A percentile compares a stretch with the other conserved stretches of the same genome.
Conservation (phyloP, 2,329 filamentous ascomycete genomes). For the Madurella mycetomatis region DNA sequence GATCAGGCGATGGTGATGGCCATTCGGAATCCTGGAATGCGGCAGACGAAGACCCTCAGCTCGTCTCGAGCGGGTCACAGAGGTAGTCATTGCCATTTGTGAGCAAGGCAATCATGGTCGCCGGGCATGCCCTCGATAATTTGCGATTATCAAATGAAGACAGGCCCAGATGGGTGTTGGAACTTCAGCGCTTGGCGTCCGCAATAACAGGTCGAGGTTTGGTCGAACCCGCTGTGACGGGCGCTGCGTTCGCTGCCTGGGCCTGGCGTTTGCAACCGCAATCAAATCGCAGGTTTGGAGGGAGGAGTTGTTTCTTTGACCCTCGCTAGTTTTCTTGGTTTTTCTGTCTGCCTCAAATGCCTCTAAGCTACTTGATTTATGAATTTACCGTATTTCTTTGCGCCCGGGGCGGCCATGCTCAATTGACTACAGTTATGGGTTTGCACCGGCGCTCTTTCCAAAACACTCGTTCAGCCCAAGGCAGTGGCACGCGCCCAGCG, state of each 20-base stretch:
- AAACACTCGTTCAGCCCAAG: neutral
- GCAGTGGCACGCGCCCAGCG: neutral
- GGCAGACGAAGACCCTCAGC: slow-evolving; percentile 42
- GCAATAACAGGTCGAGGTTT: neutral
- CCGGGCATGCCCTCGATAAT: neutral
- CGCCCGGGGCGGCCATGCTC: neutral
- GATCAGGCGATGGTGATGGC: slow-evolving; percentile 20
- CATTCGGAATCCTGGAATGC: slow-evolving; percentile 26
- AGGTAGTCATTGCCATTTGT: slow-evolving; percentile 42
- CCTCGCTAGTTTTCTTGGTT: too few relatives aligned
- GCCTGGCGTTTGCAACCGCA: neutral
- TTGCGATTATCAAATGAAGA: neutral
- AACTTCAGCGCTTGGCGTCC: neutral
- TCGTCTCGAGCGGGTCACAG: slow-evolving; percentile 49
- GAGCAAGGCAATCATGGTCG: slow-evolving; percentile 16
- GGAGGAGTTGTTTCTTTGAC: neutral
- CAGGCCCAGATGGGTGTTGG: neutral
- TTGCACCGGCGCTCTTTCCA: neutral
- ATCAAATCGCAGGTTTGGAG: neutral
- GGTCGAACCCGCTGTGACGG: neutral
- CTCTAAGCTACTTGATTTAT: neutral
- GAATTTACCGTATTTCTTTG: neutral
- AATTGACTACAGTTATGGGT: neutral
- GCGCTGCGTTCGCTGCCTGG: neutral
- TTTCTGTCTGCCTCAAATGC: neutral